Evolutionary conservation across 352 stramenopile species (phyloP).

Genomic region (Pseudoperonospora humuli): DNA sequence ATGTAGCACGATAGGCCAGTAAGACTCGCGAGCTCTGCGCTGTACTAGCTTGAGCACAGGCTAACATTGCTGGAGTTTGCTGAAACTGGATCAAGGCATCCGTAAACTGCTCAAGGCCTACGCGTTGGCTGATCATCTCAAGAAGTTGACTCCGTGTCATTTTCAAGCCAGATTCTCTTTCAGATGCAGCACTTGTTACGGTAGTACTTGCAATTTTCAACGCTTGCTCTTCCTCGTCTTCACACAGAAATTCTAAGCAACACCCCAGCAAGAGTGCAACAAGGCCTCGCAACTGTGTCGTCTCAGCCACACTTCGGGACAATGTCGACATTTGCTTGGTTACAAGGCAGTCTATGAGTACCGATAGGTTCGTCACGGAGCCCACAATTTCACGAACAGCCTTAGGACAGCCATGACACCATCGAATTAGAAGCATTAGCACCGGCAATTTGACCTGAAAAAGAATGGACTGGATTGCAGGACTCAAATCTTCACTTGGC

Average conservation of each 20-base stretch:
- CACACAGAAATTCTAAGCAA: constrained; percentile 49
- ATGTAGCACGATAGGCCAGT: constrained; percentile 29
- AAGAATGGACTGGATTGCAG: constrained; percentile 24
- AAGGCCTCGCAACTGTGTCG: constrained; percentile 34
- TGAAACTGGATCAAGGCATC: constrained; percentile 62
- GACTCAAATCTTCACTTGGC: neutral
- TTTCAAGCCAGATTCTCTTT: constrained; percentile 12
- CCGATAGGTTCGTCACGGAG: constrained; percentile 49
- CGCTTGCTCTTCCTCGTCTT: constrained; percentile 22
- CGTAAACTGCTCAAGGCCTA: constrained; percentile 60
- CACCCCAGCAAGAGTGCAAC: constrained; percentile 44
- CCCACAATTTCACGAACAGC: constrained; percentile 50
- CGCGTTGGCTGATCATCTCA: constrained; percentile 52
- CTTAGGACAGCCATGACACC: constrained; percentile 49
- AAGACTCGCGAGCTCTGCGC: constrained; percentile 33
- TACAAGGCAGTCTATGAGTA: constrained; percentile 35
- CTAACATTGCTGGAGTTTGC: constrained; percentile 38
- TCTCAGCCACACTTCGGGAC: constrained; percentile 12
- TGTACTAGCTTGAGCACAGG: constrained; percentile 35
- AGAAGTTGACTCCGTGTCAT: constrained; percentile 59
- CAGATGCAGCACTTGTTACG: constrained; percentile 1
- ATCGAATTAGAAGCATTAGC: constrained; percentile 46
- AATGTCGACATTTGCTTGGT: constrained; percentile 3
- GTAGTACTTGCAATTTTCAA: constrained; percentile 15
- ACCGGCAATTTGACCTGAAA: constrained; percentile 53